Conservation (phyloP, 2,329 filamentous ascomycete genomes). For the Venturia asperata region DNA sequence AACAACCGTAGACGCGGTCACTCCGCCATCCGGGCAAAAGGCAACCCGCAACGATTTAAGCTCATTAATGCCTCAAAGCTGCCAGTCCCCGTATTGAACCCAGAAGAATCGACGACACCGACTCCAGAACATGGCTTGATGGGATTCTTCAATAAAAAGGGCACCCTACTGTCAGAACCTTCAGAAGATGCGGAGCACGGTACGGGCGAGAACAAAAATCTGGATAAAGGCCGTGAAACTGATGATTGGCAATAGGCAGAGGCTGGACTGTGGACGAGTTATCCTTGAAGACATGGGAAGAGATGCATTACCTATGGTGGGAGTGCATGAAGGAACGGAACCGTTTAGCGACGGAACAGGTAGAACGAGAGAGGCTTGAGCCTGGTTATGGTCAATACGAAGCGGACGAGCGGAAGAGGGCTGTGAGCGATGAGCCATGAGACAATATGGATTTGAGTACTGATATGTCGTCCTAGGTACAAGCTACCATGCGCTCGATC, state of each 20-base stretch:
- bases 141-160: conserved; percentile 75
- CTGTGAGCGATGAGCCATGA: conserved; percentile 43
- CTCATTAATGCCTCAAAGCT: conserved; percentile 65
- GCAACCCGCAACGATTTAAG: conserved; percentile 60
- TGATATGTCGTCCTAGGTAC: conserved; percentile 48
- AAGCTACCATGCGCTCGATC: conserved; percentile 71
- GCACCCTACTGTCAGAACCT: conserved; percentile 63
- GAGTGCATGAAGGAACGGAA: conserved; percentile 87
- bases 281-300: conserved; percentile 84
- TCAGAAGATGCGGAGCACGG: conserved; percentile 64
- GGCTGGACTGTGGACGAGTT: conserved; percentile 82
- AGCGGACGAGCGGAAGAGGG: conserved; percentile 52
- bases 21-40: conserved; percentile 71
- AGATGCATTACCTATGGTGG: conserved; percentile 91
- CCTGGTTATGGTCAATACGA: conserved; percentile 70
- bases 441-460: conserved; percentile 4
- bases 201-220: conserved; percentile 28
- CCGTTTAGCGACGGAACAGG: conserved; percentile 68
- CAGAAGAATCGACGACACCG: conserved; percentile 49
- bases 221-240: neutral
- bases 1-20: conserved; percentile 74
- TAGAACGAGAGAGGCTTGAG: conserved; percentile 60
- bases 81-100: conserved; percentile 55
- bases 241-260: conserved; percentile 47
- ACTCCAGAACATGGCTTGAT: conserved; percentile 78